Evolutionary conservation across 371 early-diverging fungal genomes (phyloP), one percentile per base, ranked within the genome.

Genomic region (Fennellomyces sp.): DNA sequence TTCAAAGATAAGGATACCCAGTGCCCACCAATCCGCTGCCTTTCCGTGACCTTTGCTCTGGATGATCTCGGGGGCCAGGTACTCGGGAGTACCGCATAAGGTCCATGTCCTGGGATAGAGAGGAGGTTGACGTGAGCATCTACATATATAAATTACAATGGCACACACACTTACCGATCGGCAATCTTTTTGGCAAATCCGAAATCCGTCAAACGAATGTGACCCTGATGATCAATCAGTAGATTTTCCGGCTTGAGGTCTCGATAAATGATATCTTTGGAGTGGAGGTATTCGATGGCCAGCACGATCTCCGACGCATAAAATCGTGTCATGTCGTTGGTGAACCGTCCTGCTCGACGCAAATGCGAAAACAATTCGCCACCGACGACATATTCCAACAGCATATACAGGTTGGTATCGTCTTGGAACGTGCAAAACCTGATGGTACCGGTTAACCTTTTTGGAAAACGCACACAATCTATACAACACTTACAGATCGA

Each of bases 11-110:
- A 99, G 81, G 42, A 99, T 88, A 26, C 99, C 99, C 45, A 99
- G 78, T 5, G 99, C 95, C 95, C 97, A 99, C 95, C 96, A 97
- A 78, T 99, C 99, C 3, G 96, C 99, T 7, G 96, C 93, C 70
- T 91, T 90, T 19, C 95, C 94, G 70, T 99, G 97, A 27, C 96
- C 98, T 78, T 94, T 93, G 52, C 94, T 92, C 72, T 94, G 92
- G 72, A 99, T 96, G 59, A 99, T 97, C 75, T 99, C 99, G 3
- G 99, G 99, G 5, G 99, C 97, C 62, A 92, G 70, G 68, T 98
- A 99, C 76, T 98, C 99, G 15, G 99, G 99, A 28, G 99, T 99
- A 10, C 99, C 99, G 71, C 98, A 98, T 23, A 96, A 71, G 19
- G 94, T 95, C 94, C 94, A 93, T 33, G 94, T 94, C 71, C 91